A percentile compares a stretch with the other conserved stretches of the same genome.
Conservation (phyloP, 306 rosid genomes). For the Begonia peltatifolia region DNA sequence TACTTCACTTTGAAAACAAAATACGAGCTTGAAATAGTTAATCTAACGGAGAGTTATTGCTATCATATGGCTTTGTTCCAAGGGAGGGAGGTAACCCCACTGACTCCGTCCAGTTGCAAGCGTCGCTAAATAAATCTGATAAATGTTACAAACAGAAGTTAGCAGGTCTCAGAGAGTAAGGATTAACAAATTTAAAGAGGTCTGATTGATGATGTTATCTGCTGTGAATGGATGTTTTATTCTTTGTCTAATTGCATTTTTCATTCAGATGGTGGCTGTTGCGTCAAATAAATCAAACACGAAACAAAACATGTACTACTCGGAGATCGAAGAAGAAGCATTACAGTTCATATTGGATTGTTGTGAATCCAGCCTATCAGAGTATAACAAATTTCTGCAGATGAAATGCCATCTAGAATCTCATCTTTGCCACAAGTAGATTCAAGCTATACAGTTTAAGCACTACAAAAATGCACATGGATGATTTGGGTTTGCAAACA, state of each 20-base stretch:
- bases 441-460: neutral
- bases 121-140: conserved; percentile 64
- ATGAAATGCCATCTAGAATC: conserved; percentile 15
- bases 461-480: no score
- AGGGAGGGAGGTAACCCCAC: conserved; percentile 82
- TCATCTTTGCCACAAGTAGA: neutral
- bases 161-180: conserved; percentile 52
- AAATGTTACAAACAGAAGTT: conserved; percentile 54
- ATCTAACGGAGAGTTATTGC: no score
- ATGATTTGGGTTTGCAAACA: no score
- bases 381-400: conserved; percentile 77
- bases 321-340: conserved; percentile 83
- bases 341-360: conserved; percentile 67
- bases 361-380: conserved; percentile 82
- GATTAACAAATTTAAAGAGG: conserved; percentile 83
- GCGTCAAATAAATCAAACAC: conserved; percentile 50
- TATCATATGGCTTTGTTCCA: no score
- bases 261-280: conserved; percentile 72
- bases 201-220: conserved; percentile 13
- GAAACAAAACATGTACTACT: conserved; percentile 52
- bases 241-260: conserved; percentile 7
- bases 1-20: neutral
- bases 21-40: neutral
- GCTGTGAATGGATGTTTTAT: conserved; percentile 6
- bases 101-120: conserved; percentile 74